A percentile compares a stretch with the other conserved stretches of the same genome.
phyloP scores from a whole-genome alignment of 768 basidiomycete species.

The Agaricus subrufescens region DNA sequence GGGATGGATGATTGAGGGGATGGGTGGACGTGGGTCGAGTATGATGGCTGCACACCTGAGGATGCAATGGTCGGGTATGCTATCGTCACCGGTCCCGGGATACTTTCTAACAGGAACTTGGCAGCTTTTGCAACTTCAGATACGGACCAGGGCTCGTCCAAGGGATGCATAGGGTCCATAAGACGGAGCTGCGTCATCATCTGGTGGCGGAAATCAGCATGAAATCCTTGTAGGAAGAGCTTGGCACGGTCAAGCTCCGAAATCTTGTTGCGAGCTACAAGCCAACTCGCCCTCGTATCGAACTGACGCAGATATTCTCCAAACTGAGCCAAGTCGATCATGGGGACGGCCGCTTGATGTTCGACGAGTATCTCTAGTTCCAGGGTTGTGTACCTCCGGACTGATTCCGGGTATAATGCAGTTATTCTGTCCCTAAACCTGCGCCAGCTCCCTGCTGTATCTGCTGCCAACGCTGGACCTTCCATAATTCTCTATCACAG shows the following conservation, averaged over 20 bases:
- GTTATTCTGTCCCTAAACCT: background rate
- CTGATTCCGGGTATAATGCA: background rate
- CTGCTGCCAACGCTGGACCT: background rate
- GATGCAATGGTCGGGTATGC: background rate
- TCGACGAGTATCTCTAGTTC: conserved; percentile 7
- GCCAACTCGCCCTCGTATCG: background rate
- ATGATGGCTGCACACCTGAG: background rate
- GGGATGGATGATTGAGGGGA: background rate
- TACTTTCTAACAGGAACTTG: background rate
- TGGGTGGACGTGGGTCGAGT: background rate
- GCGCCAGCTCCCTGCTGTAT: background rate
- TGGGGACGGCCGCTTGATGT: background rate
- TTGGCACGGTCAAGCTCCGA: background rate
- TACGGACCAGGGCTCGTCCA: conserved; percentile 8
- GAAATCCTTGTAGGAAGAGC: conserved; percentile 10
- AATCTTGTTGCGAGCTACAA: background rate
- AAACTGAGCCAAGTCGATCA: conserved; percentile 1
- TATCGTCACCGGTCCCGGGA: background rate
- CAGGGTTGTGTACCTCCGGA: background rate
- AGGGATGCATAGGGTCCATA: conserved; percentile 9
- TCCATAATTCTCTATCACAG: background rate
- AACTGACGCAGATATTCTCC: conserved; percentile 10
- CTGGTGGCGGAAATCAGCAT: background rate
- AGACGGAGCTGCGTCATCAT: background rate
- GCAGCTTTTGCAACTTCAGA: conserved; percentile 8